Conservation (phyloP, 768 basidiomycete species). For the Bullera alba region DNA sequence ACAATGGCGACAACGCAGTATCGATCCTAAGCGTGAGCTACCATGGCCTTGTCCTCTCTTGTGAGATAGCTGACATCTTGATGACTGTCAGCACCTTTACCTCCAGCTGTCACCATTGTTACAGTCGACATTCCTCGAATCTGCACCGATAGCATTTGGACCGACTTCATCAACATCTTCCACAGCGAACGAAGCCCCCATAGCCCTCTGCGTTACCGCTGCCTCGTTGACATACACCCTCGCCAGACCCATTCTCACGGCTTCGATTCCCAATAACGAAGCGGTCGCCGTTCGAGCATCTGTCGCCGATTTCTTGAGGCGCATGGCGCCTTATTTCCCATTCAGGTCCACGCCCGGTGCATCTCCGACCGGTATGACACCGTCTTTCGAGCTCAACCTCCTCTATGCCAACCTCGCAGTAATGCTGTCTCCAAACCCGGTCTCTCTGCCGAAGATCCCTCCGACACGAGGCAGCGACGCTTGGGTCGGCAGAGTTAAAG, state of each 20-base stretch:
- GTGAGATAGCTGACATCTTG: background rate
- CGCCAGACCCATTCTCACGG: conserved; percentile 18
- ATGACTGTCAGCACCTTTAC: conserved; percentile 57
- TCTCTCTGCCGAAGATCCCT: too few species aligned
- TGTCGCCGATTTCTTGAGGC: conserved; percentile 53
- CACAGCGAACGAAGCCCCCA: conserved; percentile 16
- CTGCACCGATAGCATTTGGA: conserved; percentile 72
- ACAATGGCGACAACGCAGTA: conserved; percentile 5
- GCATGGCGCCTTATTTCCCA: conserved; percentile 81
- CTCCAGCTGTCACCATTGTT: conserved; percentile 70
- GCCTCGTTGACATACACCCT: conserved; percentile 30
- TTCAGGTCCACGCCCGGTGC: conserved; percentile 47
- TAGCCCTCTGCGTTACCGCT: conserved; percentile 33
- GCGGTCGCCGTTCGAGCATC: conserved; percentile 15
- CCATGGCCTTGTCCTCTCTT: background rate
- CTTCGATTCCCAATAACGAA: background rate
- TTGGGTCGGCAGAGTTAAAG: conserved; percentile 14
- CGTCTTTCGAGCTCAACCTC: conserved; percentile 34
- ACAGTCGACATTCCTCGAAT: conserved; percentile 77
- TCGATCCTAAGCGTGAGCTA: background rate
- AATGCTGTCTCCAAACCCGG: conserved; percentile 36
- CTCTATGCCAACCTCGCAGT: conserved; percentile 37
- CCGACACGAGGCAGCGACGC: conserved; percentile 4
- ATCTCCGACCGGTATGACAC: conserved; percentile 12
- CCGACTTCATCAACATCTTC: conserved; percentile 46